phyloP scores from a whole-genome alignment of 257 asterid genomes.

The Rauvolfia tetraphylla region DNA sequence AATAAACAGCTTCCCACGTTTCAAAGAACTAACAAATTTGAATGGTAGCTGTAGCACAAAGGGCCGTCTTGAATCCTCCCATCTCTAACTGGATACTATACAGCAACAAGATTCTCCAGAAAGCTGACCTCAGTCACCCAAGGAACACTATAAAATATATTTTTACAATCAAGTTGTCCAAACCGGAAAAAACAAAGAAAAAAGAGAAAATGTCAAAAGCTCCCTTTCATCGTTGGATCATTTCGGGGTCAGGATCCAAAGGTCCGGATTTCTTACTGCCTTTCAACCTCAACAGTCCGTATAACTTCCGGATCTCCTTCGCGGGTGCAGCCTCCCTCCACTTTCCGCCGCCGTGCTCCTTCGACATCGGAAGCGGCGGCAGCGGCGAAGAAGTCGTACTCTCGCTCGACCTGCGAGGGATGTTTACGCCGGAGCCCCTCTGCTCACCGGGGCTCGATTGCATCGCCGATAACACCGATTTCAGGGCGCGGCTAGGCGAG shows the following conservation, averaged over 20 bases:
- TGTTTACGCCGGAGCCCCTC: conserved; percentile 2
- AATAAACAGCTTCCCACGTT: no score
- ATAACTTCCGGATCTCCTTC: conserved; percentile 56
- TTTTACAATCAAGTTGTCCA: neutral
- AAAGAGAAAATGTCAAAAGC: neutral
- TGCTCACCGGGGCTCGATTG: conserved; percentile 32
- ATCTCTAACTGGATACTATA: no score
- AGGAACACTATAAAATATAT: no score
- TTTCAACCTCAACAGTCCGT: conserved; percentile 54
- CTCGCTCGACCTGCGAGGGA: conserved; percentile 23
- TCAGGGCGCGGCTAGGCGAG: conserved; percentile 64
- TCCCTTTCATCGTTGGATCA: conserved; percentile 34
- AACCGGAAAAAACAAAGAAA: no score
- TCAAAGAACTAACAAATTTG: no score
- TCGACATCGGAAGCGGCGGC: conserved; percentile 25
- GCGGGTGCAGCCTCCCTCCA: conserved; percentile 55
- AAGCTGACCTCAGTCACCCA: neutral
- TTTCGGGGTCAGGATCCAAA: conserved; percentile 38
- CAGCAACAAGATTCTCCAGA: neutral
- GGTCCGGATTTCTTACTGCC: conserved; percentile 51
- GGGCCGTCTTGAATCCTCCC: no score
- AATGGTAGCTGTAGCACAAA: no score
- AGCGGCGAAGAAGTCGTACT: conserved; percentile 37
- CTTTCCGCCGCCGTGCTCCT: conserved; percentile 45
- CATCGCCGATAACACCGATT: conserved; percentile 53